These are phyloP conservation scores for Punctularia strigosozonata DNA, from an alignment of 768 basidiomycete genomes.

Conservation along the genomic window DNA sequence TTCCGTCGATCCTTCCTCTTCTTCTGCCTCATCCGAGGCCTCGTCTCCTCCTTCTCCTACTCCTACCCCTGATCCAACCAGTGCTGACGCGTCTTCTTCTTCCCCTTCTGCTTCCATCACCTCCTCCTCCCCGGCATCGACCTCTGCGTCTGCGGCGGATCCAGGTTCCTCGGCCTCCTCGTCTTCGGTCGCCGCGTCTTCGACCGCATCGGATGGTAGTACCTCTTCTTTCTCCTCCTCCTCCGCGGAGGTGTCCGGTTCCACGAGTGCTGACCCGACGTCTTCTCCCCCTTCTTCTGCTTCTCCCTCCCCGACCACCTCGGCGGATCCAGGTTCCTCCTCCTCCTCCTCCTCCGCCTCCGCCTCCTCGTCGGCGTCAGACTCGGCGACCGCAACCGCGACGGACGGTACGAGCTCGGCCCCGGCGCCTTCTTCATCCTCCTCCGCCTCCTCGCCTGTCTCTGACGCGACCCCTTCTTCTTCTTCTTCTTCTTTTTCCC, in stretches of 20 bases:
- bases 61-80: slow-evolving; percentile 1
- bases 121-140: neutral
- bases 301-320: too few species aligned
- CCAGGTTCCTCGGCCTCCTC: neutral
- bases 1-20: neutral
- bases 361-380: slow-evolving; percentile 1
- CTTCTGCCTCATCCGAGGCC: neutral
- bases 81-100: neutral
- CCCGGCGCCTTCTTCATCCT: slow-evolving; percentile 1
- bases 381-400: slow-evolving; percentile 1
- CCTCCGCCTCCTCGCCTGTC: slow-evolving; percentile 4
- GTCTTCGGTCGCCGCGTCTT: neutral
- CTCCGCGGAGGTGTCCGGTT: too few species aligned
- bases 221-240: too few species aligned
- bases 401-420: neutral
- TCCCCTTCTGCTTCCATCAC: too few species aligned
- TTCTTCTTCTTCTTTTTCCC: too few species aligned
- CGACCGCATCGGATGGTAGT: too few species aligned
- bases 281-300: too few species aligned
- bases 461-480: neutral
- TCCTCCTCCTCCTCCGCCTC: slow-evolving; percentile 3
- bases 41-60: slow-evolving; percentile 3
- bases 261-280: too few species aligned
- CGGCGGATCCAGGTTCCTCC: too few species aligned
- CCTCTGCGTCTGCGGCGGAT: neutral